phyloP scores from a whole-genome alignment of 2,329 filamentous ascomycete genomes.

The Aspergillus sp. region DNA sequence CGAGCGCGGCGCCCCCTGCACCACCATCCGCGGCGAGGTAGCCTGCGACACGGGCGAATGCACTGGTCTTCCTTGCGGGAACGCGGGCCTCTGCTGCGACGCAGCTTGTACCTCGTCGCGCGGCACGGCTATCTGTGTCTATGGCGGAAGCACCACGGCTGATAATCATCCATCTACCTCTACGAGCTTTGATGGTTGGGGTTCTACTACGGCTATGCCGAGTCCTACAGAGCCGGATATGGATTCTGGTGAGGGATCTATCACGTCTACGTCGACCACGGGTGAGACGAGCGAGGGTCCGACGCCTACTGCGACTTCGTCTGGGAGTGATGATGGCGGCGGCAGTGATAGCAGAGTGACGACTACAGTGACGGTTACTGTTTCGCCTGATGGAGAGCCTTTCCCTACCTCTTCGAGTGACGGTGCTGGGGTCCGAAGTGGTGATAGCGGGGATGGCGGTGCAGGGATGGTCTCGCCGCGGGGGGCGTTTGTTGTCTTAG shows the following conservation, averaged over 20 bases:
- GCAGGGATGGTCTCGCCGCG: not conserved
- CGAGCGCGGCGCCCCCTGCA: constrained; percentile 2
- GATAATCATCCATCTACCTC: no score
- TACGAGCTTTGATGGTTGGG: no score
- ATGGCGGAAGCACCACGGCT: not conserved
- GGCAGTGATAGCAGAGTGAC: not conserved
- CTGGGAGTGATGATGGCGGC: not conserved
- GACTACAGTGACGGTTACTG: not conserved
- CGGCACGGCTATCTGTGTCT: not conserved
- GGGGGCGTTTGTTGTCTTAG: not conserved
- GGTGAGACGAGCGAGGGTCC: not conserved
- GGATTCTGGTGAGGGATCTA: not conserved
- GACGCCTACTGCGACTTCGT: not conserved
- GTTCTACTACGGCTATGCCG: no score
- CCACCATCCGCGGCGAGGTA: constrained; percentile 1
- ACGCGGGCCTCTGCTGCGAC: not conserved
- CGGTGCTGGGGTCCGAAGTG: not conserved
- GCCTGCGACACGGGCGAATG: constrained; percentile 1
- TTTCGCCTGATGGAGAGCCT: no score
- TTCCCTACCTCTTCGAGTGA: no score
- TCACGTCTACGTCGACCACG: not conserved
- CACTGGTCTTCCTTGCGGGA: constrained; percentile 1
- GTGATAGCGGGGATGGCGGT: not conserved
- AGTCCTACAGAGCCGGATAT: no score
- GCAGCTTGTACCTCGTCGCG: not conserved